phyloP scores from a whole-genome alignment of 306 rosid species.

The Senna siamea region DNA sequence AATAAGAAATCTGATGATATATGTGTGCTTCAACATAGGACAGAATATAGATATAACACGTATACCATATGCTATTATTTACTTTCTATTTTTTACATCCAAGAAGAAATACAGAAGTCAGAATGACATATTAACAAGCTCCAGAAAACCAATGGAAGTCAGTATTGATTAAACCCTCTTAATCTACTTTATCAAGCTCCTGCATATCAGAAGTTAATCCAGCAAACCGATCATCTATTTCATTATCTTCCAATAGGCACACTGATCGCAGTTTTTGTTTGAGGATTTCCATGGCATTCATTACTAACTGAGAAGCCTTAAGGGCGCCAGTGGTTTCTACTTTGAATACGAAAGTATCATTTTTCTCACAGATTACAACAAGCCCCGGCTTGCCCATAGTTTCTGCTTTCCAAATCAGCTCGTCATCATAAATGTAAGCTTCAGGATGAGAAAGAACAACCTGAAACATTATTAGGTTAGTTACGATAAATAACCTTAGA shows the following conservation, averaged over 20 bases:
- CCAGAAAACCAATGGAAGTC: neutral
- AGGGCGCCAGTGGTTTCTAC: conserved; percentile 58
- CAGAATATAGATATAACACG: neutral
- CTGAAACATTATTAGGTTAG: conserved; percentile 9
- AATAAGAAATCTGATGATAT: conserved; percentile 5
- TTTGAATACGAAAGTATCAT: conserved; percentile 62
- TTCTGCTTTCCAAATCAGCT: conserved; percentile 65
- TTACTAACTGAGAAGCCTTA: conserved; percentile 59
- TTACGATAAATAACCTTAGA: neutral
- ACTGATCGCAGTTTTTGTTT: conserved; percentile 64
- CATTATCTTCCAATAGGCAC: no score
- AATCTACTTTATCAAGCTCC: conserved; percentile 48
- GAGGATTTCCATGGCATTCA: conserved; percentile 66
- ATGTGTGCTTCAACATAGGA: neutral
- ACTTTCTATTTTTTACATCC: neutral
- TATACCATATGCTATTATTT: neutral
- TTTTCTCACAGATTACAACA: conserved; percentile 60
- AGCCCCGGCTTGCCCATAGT: conserved; percentile 69
- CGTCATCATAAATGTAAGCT: conserved; percentile 67
- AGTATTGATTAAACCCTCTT: neutral
- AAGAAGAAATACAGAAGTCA: neutral
- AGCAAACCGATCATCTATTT: conserved; percentile 51
- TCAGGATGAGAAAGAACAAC: conserved; percentile 52
- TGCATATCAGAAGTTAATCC: conserved; percentile 65
- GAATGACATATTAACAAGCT: no score